Evolutionary conservation across 345 rosid species (phyloP), one percentile per base, ranked within the genome.

Genomic region (Heritiera fomes): DNA sequence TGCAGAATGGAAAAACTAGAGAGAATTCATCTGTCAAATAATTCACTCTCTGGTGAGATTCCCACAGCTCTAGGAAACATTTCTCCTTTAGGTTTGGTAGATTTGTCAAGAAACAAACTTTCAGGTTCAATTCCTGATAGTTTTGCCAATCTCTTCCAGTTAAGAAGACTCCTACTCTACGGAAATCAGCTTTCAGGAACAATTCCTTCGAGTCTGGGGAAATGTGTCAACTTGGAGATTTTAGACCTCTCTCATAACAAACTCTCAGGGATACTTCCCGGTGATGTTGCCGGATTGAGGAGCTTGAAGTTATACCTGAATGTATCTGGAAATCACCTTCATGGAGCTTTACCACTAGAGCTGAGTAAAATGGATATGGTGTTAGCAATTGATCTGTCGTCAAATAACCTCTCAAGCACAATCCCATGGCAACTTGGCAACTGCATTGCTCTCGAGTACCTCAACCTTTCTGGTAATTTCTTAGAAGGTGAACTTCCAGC

Each of bases 311-410:
- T 93, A 77, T 92, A 92, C 86, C 75, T 95, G 71, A 95, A 95
- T 76, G 82, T 95, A 89, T 95, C 99, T 6, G 86, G 89, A 71
- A 95, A 95, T 82, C 82, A 85, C 76, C 84, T 95, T 53, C 84
- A 82, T 0, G 99, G 99, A 6, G 75, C 74, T 3, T 81, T 93
- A 30, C 98, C 99, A 18, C 41, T 88, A 65, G 97, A 92, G 91
- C 89, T 92, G 75, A 90, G 95, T 80, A 95, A 92, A 83, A 95
- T 95, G 98, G 97, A 93, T 84, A 95, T 93, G 99, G 97, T 93
- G 72, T 85, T 95, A 28, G 91, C 94, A 32, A 82, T 95, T 78
- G 99, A 95, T 88, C 78, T 95, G 12, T 93, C 99, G 60, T 89
- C 86, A 13, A 95, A 95, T 85, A 79, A 88, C 75, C 87, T 93